These are phyloP conservation scores for Suhomyces taliae DNA, from an alignment of 1,139 yeast species.

Conservation along the genomic window DNA sequence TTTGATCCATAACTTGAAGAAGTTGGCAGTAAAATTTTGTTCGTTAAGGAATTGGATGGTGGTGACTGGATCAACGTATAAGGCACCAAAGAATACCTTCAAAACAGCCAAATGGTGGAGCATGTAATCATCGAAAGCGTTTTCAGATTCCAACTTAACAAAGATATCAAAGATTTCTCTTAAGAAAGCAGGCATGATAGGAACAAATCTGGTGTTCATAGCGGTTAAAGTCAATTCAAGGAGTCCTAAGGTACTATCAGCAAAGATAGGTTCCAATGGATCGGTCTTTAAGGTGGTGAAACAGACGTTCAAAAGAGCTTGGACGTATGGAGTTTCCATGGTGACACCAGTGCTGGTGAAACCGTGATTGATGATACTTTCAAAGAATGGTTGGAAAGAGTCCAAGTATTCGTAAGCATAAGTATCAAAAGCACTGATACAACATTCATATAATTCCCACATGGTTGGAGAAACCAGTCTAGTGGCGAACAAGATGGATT, in stretches of 20 bases:
- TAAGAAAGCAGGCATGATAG: conserved; percentile 37
- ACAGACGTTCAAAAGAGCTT: conserved; percentile 39
- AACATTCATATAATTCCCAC: conserved; percentile 47
- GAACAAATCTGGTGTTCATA: conserved; percentile 33
- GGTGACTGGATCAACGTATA: conserved; percentile 40
- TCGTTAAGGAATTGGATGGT: conserved; percentile 41
- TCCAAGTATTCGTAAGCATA: conserved; percentile 56
- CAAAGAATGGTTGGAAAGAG: conserved; percentile 50
- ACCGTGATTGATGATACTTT: conserved; percentile 48
- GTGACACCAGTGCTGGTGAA: conserved; percentile 36
- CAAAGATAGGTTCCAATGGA: conserved; percentile 42
- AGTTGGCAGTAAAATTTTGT: conserved; percentile 36
- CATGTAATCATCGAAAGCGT: conserved; percentile 50
- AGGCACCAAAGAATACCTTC: conserved; percentile 42
- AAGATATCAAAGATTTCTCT: conserved; percentile 41
- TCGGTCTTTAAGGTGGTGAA: conserved; percentile 38
- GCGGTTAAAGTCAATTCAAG: conserved; percentile 42
- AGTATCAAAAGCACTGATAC: conserved; percentile 50
- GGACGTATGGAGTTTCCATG: conserved; percentile 40
- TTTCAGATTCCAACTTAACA: conserved; percentile 34
- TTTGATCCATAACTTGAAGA: conserved; percentile 51
- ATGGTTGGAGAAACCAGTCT: conserved; percentile 44
- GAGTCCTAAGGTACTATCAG: conserved; percentile 42
- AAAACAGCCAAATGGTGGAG: conserved; percentile 47
- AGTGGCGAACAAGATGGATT: conserved; percentile 45